A percentile compares a stretch with the other conserved stretches of the same genome.
Conservation (phyloP, 805 yeast species). For the Sungouiozyma intestinalis region DNA sequence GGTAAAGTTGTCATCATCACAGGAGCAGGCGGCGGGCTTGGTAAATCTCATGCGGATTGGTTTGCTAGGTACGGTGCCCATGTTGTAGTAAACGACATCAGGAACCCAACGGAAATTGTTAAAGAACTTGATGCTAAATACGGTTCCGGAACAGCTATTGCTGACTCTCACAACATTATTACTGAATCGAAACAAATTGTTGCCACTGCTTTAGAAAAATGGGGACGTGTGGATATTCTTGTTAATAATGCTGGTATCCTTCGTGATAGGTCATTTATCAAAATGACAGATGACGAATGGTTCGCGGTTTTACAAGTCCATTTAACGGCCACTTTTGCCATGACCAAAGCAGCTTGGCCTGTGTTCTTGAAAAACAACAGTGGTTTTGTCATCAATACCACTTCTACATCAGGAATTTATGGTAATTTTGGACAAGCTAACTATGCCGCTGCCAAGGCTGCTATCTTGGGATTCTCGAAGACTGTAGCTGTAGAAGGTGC, state of each 20-base stretch:
- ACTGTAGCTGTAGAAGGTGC: constrained; percentile 89
- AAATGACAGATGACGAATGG: constrained; percentile 84
- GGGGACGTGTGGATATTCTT: constrained; percentile 76
- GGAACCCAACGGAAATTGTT: constrained; percentile 63
- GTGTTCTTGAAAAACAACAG: constrained; percentile 63
- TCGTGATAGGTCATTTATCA: constrained; percentile 77
- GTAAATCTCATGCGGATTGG: constrained; percentile 76
- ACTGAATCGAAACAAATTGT: constrained; percentile 64
- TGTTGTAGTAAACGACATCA: constrained; percentile 87
- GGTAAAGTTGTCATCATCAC: constrained; percentile 85
- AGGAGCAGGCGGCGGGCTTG: constrained; percentile 93
- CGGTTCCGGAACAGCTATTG: constrained; percentile 72
- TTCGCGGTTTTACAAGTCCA: constrained; percentile 70
- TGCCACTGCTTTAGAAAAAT: constrained; percentile 61
- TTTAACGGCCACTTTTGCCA: constrained; percentile 66
- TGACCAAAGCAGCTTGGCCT: constrained; percentile 91
- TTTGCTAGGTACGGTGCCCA: constrained; percentile 90
- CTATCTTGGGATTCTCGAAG: constrained; percentile 72
- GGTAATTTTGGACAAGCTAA: constrained; percentile 98
- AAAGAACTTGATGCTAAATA: constrained; percentile 52
- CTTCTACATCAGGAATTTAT: constrained; percentile 94
- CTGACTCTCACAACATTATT: constrained; percentile 74
- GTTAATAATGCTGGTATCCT: constrained; percentile 92
- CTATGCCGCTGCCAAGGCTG: constrained; percentile 89
- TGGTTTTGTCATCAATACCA: constrained; percentile 73